Base-by-base conservation (phyloP, 495 filamentous ascomycete genomes). In the Penicillium roqueforti region DNA sequence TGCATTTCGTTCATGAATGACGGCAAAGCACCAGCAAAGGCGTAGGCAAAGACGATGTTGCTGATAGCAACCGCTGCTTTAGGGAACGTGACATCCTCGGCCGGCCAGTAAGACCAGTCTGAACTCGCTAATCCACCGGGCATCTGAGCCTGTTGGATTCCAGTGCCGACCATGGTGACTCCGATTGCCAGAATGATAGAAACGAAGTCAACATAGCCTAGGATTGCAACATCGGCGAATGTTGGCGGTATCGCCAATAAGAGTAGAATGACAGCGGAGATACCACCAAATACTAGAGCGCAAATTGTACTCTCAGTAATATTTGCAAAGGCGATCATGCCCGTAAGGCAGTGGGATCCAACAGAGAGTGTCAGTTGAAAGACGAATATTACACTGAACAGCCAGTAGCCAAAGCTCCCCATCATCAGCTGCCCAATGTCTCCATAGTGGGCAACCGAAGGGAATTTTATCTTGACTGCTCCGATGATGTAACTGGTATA, bases 1-100 rank as follows among this genome's bases (percentile, higher is more conserved):
- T 85, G 83, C 80, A 90, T 86, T 67, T 90, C 87, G 49, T 83
- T 78, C 74, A 87, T 86, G 66, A 90, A 87, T 38, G 74, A 79
- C 75, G 85, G 75, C 71, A 86, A 64, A 79, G 85, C 2, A 4
- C 2, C 22, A 63, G 71, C 86, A 62, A 81, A 87, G 48, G 68
- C 69, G 73, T 72, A 74, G 39, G 87, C 85, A 58, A 90, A 87
- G 48, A 86, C 76, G 46, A 89, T 87, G 73, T 89, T 88, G 42
- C 80, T 79, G 37, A 87, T 74, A 6, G 83, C 82, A 52, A 85
- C 80, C 55, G 88, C 72, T 0, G 57, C 71, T 2, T 69, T 62
- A 23, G 66, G 58, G 44, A 74, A 74, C 19, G 60, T 69, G 7
- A 73, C 69, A 6, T 65, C 68, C 0, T 64, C 46, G 18, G 73